A percentile compares a stretch with the other conserved stretches of the same genome.
Conservation (phyloP, 768 basidiomycete genomes). For the Myochromella boudieri region DNA sequence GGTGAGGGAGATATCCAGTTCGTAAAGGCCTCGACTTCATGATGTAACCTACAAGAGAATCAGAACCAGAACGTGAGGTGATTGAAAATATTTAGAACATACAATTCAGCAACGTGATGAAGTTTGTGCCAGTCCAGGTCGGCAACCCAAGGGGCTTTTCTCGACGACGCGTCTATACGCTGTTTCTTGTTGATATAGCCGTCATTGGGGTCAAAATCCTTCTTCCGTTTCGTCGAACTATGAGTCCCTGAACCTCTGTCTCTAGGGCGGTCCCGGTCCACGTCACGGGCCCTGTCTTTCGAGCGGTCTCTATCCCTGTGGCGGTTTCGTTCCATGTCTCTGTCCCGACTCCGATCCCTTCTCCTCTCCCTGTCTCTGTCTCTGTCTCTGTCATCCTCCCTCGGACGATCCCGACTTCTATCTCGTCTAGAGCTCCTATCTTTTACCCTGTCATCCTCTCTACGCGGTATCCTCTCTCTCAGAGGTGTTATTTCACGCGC, state of each 20-base stretch:
- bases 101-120: slow-evolving; percentile 84
- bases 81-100: slow-evolving; percentile 26
- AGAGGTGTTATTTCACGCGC: slow-evolving; percentile 1
- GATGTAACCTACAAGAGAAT: slow-evolving; percentile 64
- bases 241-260: slow-evolving; percentile 12
- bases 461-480: slow-evolving; percentile 1
- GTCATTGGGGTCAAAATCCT: slow-evolving; percentile 46
- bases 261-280: slow-evolving; percentile 20
- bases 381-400: slow-evolving; percentile 19
- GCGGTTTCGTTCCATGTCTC: slow-evolving; percentile 6
- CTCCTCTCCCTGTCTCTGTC: slow-evolving; percentile 23
- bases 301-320: too few species aligned
- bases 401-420: slow-evolving; percentile 14
- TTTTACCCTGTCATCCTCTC: neutral
- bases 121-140: slow-evolving; percentile 73
- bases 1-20: slow-evolving; percentile 86
- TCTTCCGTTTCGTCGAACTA: slow-evolving; percentile 43
- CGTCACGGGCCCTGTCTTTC: slow-evolving; percentile 10
- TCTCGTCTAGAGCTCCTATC: slow-evolving; percentile 37
- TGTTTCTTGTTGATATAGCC: slow-evolving; percentile 55
- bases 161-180: slow-evolving; percentile 47
- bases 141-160: slow-evolving; percentile 70
- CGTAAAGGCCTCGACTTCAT: slow-evolving; percentile 83
- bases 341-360: slow-evolving; percentile 6
- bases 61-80: slow-evolving; percentile 1